A percentile compares a stretch with the other conserved stretches of the same genome.
phyloP scores from a whole-genome alignment of 2,329 filamentous ascomycete species.

The Neofusicoccum laricinum region DNA sequence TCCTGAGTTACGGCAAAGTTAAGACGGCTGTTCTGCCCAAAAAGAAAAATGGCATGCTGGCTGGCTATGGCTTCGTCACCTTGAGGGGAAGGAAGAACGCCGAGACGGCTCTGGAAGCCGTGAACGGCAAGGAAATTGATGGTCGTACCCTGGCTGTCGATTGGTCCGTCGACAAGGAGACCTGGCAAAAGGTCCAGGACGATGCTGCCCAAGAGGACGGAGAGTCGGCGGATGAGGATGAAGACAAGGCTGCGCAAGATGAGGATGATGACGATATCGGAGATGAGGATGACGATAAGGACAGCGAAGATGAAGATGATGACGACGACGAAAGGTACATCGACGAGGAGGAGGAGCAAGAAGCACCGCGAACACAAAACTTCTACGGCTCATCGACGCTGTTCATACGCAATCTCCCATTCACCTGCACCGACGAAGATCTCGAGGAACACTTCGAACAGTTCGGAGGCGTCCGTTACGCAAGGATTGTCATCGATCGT shows the following conservation, averaged over 20 bases:
- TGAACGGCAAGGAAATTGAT: constrained; percentile 90
- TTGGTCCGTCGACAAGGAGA: constrained; percentile 90
- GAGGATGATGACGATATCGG: constrained; percentile 34
- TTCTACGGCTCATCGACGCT: constrained; percentile 66
- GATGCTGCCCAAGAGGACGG: constrained; percentile 35
- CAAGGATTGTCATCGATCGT: constrained; percentile 83
- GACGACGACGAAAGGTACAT: constrained; percentile 39
- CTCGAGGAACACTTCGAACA: constrained; percentile 82
- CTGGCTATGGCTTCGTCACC: constrained; percentile 91
- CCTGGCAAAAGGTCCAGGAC: constrained; percentile 68
- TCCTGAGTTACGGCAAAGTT: constrained; percentile 86
- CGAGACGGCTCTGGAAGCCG: constrained; percentile 75
- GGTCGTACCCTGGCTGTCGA: constrained; percentile 88
- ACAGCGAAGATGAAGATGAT: constrained; percentile 43
- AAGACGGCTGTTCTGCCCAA: constrained; percentile 84
- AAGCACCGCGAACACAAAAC: constrained; percentile 18
- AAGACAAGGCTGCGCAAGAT: constrained; percentile 37
- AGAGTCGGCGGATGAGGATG: constrained; percentile 35
- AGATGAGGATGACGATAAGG: constrained; percentile 40
- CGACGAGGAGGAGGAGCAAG: constrained; percentile 39
- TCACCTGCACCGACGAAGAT: constrained; percentile 76
- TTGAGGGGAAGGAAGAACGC: constrained; percentile 87
- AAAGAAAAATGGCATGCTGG: constrained; percentile 63
- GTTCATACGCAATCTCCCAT: constrained; percentile 93
- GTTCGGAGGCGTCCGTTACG: constrained; percentile 88